phyloP scores from a whole-genome alignment of 169 alveolate species.

The Plasmodium blacklocki region DNA sequence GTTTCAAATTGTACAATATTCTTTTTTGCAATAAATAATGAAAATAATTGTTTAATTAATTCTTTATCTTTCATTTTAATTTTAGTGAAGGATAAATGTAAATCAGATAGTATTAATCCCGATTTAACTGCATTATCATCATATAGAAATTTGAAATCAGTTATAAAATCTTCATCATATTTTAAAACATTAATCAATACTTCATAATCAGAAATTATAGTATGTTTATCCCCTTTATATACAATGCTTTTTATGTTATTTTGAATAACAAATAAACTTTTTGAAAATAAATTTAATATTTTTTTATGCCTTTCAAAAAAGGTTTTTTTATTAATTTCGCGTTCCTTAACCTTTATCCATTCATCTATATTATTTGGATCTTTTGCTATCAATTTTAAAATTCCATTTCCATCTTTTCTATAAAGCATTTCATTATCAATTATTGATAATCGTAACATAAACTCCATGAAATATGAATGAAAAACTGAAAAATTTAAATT shows the following conservation, averaged over 20 bases:
- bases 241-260: slow-evolving; percentile 47
- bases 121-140: slow-evolving; percentile 77
- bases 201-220: slow-evolving; percentile 73
- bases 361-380: slow-evolving; percentile 57
- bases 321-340: slow-evolving; percentile 44
- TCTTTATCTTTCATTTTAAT: slow-evolving; percentile 80
- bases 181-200: slow-evolving; percentile 64
- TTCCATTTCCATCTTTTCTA: slow-evolving; percentile 76
- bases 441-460: slow-evolving; percentile 77
- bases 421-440: slow-evolving; percentile 75
- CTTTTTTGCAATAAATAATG: slow-evolving; percentile 75
- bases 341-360: slow-evolving; percentile 72
- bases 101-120: slow-evolving; percentile 83
- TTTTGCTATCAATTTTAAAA: slow-evolving; percentile 76
- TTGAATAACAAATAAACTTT: slow-evolving; percentile 62
- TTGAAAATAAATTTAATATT: slow-evolving; percentile 64
- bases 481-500: slow-evolving; percentile 85
- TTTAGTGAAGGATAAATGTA: slow-evolving; percentile 80
- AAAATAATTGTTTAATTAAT: slow-evolving; percentile 76
- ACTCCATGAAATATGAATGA: slow-evolving; percentile 83
- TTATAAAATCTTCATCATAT: slow-evolving; percentile 75
- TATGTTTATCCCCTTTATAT: slow-evolving; percentile 63
- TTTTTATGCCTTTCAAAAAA: slow-evolving; percentile 72
- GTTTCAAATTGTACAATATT: slow-evolving; percentile 65
- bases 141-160: slow-evolving; percentile 77